These are phyloP conservation scores for Phialocephala subalpina DNA, from an alignment of 2,329 filamentous ascomycete species.

Conservation along the genomic window DNA sequence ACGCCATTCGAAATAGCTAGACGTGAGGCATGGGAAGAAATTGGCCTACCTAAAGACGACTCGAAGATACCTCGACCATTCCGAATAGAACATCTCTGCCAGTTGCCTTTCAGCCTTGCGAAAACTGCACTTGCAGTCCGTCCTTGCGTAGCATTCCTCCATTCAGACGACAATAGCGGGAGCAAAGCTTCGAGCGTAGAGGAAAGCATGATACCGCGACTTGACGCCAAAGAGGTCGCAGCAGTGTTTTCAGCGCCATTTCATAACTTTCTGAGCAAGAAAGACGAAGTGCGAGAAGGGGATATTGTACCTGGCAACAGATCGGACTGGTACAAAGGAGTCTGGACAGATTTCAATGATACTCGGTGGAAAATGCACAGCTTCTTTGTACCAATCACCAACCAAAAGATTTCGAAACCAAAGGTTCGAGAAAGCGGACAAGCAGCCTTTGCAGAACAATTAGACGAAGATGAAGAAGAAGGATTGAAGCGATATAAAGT, in stretches of 20 bases:
- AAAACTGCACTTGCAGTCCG: conserved; percentile 77
- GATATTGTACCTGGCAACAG: conserved; percentile 40
- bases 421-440: conserved; percentile 49
- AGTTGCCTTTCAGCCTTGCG: conserved; percentile 79
- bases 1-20: conserved; percentile 83
- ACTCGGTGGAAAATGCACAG: conserved; percentile 87
- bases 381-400: conserved; percentile 84
- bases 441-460: conserved; percentile 51
- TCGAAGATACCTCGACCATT: conserved; percentile 77
- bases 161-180: conserved; percentile 58
- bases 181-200: conserved; percentile 60
- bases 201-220: conserved; percentile 76
- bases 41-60: conserved; percentile 82
- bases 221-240: conserved; percentile 91
- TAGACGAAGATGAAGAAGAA: conserved; percentile 56
- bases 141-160: conserved; percentile 81
- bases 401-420: conserved; percentile 73
- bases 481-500: conserved; percentile 74
- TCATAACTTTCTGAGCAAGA: conserved; percentile 75
- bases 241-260: conserved; percentile 93
- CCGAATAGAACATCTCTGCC: conserved; percentile 85
- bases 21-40: conserved; percentile 91
- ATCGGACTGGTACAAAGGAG: conserved; percentile 80
- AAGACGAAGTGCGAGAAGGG: conserved; percentile 59
- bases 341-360: conserved; percentile 82